Base-by-base conservation (phyloP, 169 alveolate species). In the Plasmodium ovale region DNA sequence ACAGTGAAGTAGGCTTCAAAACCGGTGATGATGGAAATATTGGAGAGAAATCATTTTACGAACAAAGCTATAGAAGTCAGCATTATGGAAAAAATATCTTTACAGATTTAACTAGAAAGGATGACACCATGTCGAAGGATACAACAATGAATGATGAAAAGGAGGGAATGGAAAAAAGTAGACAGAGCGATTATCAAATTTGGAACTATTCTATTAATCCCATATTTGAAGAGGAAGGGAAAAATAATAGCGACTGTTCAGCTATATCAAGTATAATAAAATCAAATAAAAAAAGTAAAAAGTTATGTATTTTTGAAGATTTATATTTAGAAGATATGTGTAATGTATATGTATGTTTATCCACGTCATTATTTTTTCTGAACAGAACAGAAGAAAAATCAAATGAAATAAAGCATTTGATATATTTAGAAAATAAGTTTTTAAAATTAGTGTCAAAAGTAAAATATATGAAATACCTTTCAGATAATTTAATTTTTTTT, bases 391-490 rank as follows among this genome's bases (percentile, higher is more conserved):
- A 77, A 51, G 88, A 77, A 21, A 77, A 77, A 23, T 42, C 79
- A 9, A 62, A 62, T 23, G 67, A 47, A 77, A 67, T 77, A 51
- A 60, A 77, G 16, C 88, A 77, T 62, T 67, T 77, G 19, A 60
- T 49, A 19, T 47, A 62, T 77, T 56, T 77, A 53, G 88, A 77
- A 67, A 54, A 77, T 33, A 60, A 67, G 14, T 77, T 77, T 67
- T 39, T 77, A 10, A 31, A 62, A 68, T 60, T 77, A 62, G 54
- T 77, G 4, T 42, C 88, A 0, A 60, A 77, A 47, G 65, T 42
- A 51, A 77, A 62, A 29, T 77, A 77, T 37, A 77, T 77, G 88
- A 77, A 77, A 67, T 77, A 77, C 37, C 19, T 77, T n/a, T 77
- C 88, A 53, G 88, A 77, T 12, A 62, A 62, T 77, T 77, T 77